Percentiles rank a stretch among this genome's conserved stretches.
These are phyloP conservation scores for Penicillium sp. DNA, from an alignment of 2,329 filamentous ascomycete species.

Conservation along the genomic window DNA sequence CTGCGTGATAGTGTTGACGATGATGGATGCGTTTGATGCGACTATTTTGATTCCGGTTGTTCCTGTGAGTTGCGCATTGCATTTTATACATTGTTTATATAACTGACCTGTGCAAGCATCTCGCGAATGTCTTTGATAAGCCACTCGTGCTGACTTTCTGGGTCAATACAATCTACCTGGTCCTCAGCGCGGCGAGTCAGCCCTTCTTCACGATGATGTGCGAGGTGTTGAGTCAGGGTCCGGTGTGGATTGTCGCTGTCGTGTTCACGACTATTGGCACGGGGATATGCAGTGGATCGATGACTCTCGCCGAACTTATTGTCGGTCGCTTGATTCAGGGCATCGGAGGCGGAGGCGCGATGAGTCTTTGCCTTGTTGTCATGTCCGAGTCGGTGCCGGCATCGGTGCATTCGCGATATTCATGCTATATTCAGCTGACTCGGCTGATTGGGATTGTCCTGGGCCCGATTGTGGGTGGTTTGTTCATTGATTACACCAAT, in stretches of 20 bases:
- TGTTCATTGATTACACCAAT: constrained; percentile 22
- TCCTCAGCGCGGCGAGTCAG: constrained; percentile 30
- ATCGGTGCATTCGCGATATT: constrained; percentile 30
- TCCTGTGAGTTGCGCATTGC: constrained; percentile 32
- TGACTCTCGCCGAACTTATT: constrained; percentile 37
- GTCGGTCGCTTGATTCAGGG: constrained; percentile 44
- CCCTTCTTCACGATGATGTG: constrained; percentile 28
- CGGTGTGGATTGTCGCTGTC: constrained; percentile 41
- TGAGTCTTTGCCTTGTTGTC: constrained; percentile 40
- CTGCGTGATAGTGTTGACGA: constrained; percentile 41
- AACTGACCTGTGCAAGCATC: constrained; percentile 14
- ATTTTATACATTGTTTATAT: not conserved
- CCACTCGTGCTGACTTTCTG: constrained; percentile 43
- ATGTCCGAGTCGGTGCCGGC: constrained; percentile 40
- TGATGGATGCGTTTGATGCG: constrained; percentile 48
- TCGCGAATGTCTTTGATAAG: constrained; percentile 34
- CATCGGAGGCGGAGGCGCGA: constrained; percentile 44
- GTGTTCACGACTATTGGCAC: constrained; percentile 45
- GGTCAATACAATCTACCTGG: constrained; percentile 47
- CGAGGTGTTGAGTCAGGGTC: constrained; percentile 44
- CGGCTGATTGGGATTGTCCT: constrained; percentile 30
- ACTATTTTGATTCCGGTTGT: constrained; percentile 45
- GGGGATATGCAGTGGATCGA: constrained; percentile 39
- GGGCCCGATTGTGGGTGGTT: constrained; percentile 25
- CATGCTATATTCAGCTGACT: constrained; percentile 28